phyloP scores from a whole-genome alignment of 495 filamentous ascomycete species.

The Hypoxylon fuscum region DNA sequence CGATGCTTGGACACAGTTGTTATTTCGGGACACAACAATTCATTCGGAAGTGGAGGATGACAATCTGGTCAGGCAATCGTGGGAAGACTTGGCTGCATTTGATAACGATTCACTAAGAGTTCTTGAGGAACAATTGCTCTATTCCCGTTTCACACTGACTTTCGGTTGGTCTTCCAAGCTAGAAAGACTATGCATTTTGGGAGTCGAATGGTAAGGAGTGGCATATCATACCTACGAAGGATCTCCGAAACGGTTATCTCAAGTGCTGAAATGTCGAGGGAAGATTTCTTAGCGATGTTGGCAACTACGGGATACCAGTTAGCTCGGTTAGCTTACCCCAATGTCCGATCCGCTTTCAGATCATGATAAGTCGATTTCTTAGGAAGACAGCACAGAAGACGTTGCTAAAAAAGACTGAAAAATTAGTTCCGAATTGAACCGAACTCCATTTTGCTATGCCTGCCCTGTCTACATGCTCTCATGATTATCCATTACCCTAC shows the following conservation, averaged over 20 bases:
- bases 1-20: conserved; percentile 62
- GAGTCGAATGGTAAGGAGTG: conserved; percentile 52
- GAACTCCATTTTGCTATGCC: conserved; percentile 23
- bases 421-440: conserved; percentile 19
- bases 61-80: conserved; percentile 34
- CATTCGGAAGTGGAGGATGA: not conserved
- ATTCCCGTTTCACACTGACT: conserved; percentile 60
- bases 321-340: not conserved
- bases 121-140: conserved; percentile 60
- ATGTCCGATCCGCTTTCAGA: not conserved
- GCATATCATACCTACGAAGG: not conserved
- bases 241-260: too few species aligned
- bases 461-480: conserved; percentile 26
- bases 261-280: too few species aligned
- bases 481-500: conserved; percentile 33
- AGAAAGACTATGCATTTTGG: conserved; percentile 58
- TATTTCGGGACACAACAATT: conserved; percentile 48
- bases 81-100: conserved; percentile 48
- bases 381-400: conserved; percentile 2
- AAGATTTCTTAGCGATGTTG: not conserved
- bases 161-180: conserved; percentile 62
- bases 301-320: not conserved
- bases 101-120: conserved; percentile 49
- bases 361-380: not conserved
- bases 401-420: not conserved